Evolutionary conservation across 768 basidiomycete genomes (phyloP), one percentile per base, ranked within the genome.

Genomic region (Cystobasidium ongulense): DNA sequence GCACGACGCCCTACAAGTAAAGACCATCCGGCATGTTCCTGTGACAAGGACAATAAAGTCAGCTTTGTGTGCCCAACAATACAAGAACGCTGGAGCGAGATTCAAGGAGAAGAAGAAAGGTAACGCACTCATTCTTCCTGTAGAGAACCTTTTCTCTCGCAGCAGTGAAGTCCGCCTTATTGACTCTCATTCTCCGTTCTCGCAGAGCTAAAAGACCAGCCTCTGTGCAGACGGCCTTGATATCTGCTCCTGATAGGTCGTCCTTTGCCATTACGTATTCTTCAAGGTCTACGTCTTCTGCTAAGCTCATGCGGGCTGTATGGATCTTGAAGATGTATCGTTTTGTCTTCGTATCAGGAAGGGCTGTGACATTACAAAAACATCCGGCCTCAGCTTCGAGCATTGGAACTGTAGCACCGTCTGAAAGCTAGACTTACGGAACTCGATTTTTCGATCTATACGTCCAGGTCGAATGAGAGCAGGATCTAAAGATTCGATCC

Each of bases 81-180:
- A 46, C n/a, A 13, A 13, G 43, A 46, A n/a, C 43, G n/a, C n/a
- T 46, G n/a, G 43, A 46, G 13, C 43, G 13, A 46, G 13, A 46
- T 92, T 76, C 91, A 75, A 74, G 11, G 74, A n/a, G n/a, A n/a
- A n/a, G 17, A 39, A 7, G 17, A 39, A 17, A 17, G 39, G 39
- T 7, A 8, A 59, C 77, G 7, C 64, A 92, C 83, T 98, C 96
- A 82, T 94, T 94, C 88, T 99, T 99, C 82, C 90, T 86, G 83
- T 97, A 95, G 59, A 99, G 92, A 87, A 91, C 93, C 88, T 96
- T 96, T 84, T 97, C 95, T 80, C 94, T 84, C 1, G 95, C 95
- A 15, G 88, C 80, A 1, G 90, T 88, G 78, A 98, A 91, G 81
- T 98, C 95, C 7, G 85, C 86, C 83, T 96, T 93, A 38, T 87